These are phyloP conservation scores for Fereydounia khargensis DNA, from an alignment of 1,284 basidiomycete genomes.

Conservation along the genomic window DNA sequence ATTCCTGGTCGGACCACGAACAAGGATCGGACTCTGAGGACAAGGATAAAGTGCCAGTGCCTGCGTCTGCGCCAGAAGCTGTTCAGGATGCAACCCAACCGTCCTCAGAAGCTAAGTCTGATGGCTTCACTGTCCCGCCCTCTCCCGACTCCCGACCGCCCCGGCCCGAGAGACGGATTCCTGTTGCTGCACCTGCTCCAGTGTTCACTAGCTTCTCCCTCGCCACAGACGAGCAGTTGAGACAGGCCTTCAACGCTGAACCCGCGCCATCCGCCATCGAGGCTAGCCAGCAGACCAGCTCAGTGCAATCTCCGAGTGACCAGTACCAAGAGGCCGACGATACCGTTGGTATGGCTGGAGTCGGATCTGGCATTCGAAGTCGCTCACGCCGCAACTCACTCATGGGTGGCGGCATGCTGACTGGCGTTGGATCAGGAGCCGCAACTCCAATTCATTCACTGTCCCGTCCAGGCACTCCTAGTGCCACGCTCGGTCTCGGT, in stretches of 20 bases:
- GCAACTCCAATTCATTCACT: no score
- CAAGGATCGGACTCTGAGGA: background rate
- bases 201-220: no score
- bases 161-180: no score
- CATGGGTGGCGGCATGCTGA: slow-evolving; percentile 13
- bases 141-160: no score
- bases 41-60: background rate
- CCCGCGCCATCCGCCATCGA: no score
- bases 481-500: background rate
- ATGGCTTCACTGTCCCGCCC: no score
- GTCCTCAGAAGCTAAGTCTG: no score
- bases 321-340: background rate
- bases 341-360: slow-evolving; percentile 28
- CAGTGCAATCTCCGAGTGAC: background rate
- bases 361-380: slow-evolving; percentile 34
- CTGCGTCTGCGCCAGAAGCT: background rate
- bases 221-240: background rate
- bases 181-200: no score
- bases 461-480: background rate
- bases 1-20: slow-evolving; percentile 12
- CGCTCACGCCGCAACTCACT: slow-evolving; percentile 38
- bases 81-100: no score
- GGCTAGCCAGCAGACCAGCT: background rate
- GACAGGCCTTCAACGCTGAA: no score
- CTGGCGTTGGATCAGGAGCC: background rate